These are phyloP conservation scores for Panus rudis DNA, from an alignment of 768 basidiomycete genomes.

Conservation along the genomic window DNA sequence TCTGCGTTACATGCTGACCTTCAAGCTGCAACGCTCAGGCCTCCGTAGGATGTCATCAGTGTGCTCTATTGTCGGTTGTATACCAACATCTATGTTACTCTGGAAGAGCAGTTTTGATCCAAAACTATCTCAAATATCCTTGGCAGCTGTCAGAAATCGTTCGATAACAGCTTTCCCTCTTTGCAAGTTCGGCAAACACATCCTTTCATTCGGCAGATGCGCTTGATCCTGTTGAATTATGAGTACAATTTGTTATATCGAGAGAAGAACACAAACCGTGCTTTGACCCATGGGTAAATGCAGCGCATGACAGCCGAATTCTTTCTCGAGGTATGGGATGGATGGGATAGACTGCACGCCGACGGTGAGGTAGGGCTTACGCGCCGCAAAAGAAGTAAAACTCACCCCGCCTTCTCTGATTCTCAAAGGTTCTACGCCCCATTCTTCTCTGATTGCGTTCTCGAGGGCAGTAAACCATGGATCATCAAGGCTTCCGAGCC, in stretches of 20 bases:
- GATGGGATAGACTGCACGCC: slow-evolving; percentile 78
- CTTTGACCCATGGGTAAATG: slow-evolving; percentile 95
- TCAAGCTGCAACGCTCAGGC: too few relatives aligned
- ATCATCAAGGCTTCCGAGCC: slow-evolving; percentile 84
- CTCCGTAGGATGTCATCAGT: too few relatives aligned
- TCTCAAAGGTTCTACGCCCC: slow-evolving; percentile 78
- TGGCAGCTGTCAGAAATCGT: too few relatives aligned
- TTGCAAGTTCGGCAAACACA: slow-evolving; percentile 74
- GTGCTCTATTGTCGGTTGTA: too few relatives aligned
- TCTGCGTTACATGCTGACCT: too few relatives aligned
- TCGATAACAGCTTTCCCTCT: slow-evolving; percentile 74
- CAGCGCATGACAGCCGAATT: slow-evolving; percentile 81
- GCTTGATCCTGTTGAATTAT: slow-evolving; percentile 63
- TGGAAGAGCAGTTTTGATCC: too few relatives aligned
- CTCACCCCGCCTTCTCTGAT: slow-evolving; percentile 91
- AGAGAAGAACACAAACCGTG: slow-evolving; percentile 42
- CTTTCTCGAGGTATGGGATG: slow-evolving; percentile 88
- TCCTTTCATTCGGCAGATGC: slow-evolving; percentile 89
- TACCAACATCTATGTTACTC: too few relatives aligned
- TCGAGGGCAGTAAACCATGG: slow-evolving; percentile 86
- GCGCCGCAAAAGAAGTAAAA: slow-evolving; percentile 10
- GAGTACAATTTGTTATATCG: slow-evolving; percentile 2
- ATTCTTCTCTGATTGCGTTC: slow-evolving; percentile 75
- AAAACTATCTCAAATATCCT: too few relatives aligned
- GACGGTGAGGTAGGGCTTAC: background rate